Evolutionary conservation across 225 moss, liverwort and hornwort species (phyloP).

Genomic region (Pseudisothecium myosuroides): DNA sequence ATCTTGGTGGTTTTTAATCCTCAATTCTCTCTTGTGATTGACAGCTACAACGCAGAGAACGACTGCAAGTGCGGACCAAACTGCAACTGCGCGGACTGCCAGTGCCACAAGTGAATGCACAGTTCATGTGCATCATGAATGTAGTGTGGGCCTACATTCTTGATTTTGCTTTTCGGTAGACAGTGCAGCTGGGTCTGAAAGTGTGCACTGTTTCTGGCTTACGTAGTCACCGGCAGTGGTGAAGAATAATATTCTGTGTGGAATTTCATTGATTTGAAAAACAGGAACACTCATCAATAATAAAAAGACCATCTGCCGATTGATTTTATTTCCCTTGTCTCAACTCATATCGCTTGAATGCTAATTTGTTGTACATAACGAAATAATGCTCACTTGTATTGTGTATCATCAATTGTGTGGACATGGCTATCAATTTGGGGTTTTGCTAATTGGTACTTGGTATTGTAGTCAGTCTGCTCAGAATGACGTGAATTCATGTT

Average conservation of each 20-base stretch:
- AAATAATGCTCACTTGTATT: background rate
- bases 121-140: background rate
- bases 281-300: background rate
- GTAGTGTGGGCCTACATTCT: background rate
- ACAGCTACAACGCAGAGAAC: constrained; percentile 11
- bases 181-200: background rate
- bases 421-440: background rate
- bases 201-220: background rate
- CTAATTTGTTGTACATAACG: background rate
- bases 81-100: constrained; percentile 19
- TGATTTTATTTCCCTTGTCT: background rate
- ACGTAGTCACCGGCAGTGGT: background rate
- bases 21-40: background rate
- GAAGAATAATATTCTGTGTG: background rate
- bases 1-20: background rate
- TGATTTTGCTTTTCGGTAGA: background rate
- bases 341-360: background rate
- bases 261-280: background rate
- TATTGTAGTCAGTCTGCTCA: background rate
- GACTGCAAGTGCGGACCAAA: constrained; percentile 18
- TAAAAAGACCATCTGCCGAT: background rate
- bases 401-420: background rate
- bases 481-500: background rate
- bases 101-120: constrained; percentile 7
- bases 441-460: background rate